These are phyloP conservation scores for Pseudovirgaria hyperparasitica DNA, from an alignment of 2,329 filamentous ascomycete genomes.

Conservation along the genomic window DNA sequence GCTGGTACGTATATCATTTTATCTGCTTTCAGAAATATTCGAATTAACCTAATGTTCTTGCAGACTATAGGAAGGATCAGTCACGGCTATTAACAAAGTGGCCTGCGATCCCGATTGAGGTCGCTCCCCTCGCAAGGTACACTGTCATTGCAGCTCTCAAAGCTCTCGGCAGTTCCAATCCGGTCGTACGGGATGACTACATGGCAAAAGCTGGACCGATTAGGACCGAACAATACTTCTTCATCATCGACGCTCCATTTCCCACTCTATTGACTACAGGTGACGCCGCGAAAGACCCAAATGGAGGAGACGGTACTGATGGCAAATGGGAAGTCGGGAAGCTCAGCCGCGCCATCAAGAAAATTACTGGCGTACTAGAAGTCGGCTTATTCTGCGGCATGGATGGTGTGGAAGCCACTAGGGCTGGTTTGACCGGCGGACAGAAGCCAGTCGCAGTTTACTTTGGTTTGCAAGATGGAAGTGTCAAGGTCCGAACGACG, in stretches of 20 bases:
- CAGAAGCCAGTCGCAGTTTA: constrained; percentile 91
- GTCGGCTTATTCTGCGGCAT: constrained; percentile 80
- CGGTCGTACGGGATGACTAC: constrained; percentile 58
- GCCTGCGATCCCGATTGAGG: constrained; percentile 84
- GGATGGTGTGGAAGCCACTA: constrained; percentile 57
- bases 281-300: constrained; percentile 34
- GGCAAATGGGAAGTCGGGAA: constrained; percentile 70
- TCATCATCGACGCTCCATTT: constrained; percentile 90
- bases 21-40: neutral
- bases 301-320: constrained; percentile 40
- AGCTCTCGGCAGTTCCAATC: constrained; percentile 58
- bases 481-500: constrained; percentile 24
- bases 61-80: constrained; percentile 84
- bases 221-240: constrained; percentile 75
- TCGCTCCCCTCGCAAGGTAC: constrained; percentile 71
- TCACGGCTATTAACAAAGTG: constrained; percentile 60
- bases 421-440: constrained; percentile 40
- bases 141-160: constrained; percentile 63
- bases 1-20: constrained; percentile 44
- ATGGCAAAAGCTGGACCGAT: constrained; percentile 72
- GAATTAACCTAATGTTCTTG: neutral
- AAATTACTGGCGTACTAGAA: constrained; percentile 76
- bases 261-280: constrained; percentile 50
- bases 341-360: constrained; percentile 62
- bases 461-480: constrained; percentile 68